These are phyloP conservation scores for Poa pratensis DNA, from an alignment of 176 grass and related monocot genomes.

Conservation along the genomic window DNA sequence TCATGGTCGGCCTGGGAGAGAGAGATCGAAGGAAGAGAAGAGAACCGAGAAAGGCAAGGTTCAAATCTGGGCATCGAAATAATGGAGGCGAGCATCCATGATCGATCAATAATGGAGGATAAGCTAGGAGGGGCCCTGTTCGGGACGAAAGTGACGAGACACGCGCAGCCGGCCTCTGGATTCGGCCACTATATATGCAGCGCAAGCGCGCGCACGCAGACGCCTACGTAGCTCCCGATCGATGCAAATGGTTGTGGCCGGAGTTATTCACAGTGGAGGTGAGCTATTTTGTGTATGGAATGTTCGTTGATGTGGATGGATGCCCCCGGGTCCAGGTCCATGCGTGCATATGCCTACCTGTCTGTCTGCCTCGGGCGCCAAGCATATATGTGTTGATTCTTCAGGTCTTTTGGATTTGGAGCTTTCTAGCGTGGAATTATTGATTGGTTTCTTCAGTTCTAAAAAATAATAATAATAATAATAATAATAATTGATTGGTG, in stretches of 20 bases:
- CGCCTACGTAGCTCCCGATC: neutral
- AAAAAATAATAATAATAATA: no score
- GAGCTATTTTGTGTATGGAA: neutral
- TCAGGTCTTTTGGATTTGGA: slow-evolving; percentile 22
- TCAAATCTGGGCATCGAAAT: slow-evolving; percentile 47
- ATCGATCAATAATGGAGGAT: slow-evolving; percentile 46
- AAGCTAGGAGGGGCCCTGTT: neutral
- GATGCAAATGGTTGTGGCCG: neutral
- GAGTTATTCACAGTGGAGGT: neutral
- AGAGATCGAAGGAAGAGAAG: neutral
- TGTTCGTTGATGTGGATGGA: slow-evolving; percentile 33
- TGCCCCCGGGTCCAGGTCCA: slow-evolving; percentile 9
- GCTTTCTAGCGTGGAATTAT: slow-evolving; percentile 16
- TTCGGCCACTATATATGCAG: slow-evolving; percentile 13
- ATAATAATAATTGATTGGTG: slow-evolving; percentile 28
- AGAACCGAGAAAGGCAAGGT: slow-evolving; percentile 20
- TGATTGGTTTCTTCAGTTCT: no score
- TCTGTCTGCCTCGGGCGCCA: neutral
- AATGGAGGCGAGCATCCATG: slow-evolving; percentile 37
- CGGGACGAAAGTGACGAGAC: slow-evolving; percentile 41
- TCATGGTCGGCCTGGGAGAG: neutral
- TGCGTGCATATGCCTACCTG: neutral
- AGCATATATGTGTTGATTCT: neutral
- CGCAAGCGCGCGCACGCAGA: neutral
- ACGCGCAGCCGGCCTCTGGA: neutral